phyloP scores from a whole-genome alignment of 176 grass and related monocot genomes.

The Typha latifolia region DNA sequence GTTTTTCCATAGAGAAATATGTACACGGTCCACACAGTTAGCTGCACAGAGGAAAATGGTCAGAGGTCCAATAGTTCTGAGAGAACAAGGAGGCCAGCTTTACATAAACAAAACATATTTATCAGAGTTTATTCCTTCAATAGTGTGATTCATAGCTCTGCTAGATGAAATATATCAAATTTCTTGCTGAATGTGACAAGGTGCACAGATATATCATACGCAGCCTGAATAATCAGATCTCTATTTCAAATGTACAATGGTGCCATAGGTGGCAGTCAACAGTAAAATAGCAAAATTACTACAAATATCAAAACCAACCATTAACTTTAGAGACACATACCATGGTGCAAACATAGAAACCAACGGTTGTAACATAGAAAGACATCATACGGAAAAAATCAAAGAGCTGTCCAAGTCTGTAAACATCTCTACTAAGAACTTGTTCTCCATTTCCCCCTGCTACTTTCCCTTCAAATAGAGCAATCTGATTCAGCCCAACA shows the following conservation, averaged over 20 bases:
- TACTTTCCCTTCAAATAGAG: constrained; percentile 96
- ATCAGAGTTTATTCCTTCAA: too few species aligned
- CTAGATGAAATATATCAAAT: too few species aligned
- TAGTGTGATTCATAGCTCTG: too few species aligned
- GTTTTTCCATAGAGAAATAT: constrained; percentile 89
- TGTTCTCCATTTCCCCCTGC: constrained; percentile 94
- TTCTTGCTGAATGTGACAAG: too few species aligned
- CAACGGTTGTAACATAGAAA: constrained; percentile 87
- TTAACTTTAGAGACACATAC: constrained; percentile 33
- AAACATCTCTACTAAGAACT: constrained; percentile 94
- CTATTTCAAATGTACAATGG: too few species aligned
- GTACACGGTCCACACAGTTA: constrained; percentile 83
- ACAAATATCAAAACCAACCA: constrained; percentile 9
- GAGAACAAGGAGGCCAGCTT: too few species aligned
- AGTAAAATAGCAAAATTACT: background rate
- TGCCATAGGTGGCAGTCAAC: too few species aligned
- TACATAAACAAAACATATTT: too few species aligned
- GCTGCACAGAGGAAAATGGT: constrained; percentile 45
- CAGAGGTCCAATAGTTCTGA: background rate
- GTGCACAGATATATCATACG: too few species aligned
- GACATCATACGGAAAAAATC: constrained; percentile 95
- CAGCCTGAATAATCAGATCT: too few species aligned
- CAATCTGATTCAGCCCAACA: constrained; percentile 92
- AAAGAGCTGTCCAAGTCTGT: constrained; percentile 94
- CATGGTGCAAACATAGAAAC: constrained; percentile 95